Conservation (phyloP, 2,329 filamentous ascomycete genomes). For the Fusarium nanum region DNA sequence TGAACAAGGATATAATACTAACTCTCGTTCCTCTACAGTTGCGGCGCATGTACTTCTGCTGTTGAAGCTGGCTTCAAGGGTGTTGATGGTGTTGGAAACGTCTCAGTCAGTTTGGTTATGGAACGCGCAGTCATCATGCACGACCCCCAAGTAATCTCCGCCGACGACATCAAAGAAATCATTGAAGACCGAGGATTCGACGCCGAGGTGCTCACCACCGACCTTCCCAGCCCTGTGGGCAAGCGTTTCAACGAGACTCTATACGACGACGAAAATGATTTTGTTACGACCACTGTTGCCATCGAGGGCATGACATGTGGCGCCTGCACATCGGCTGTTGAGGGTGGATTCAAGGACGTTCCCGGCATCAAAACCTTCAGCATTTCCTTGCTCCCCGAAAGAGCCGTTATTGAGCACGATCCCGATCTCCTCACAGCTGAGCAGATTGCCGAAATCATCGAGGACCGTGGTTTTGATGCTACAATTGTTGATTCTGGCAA, state of each 20-base stretch:
- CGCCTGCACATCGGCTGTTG: conserved; percentile 87
- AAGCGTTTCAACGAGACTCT: conserved; percentile 52
- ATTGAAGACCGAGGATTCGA: conserved; percentile 95
- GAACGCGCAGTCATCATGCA: conserved; percentile 95
- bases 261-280: conserved; percentile 54
- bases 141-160: conserved; percentile 77
- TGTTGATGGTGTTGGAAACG: conserved; percentile 82
- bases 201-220: conserved; percentile 85
- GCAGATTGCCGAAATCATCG: conserved; percentile 69
- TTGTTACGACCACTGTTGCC: conserved; percentile 78
- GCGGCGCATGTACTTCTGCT: conserved; percentile 94
- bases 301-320: conserved; percentile 93
- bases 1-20: conserved; percentile 43
- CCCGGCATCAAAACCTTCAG: conserved; percentile 79
- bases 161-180: conserved; percentile 82
- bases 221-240: conserved; percentile 69
- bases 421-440: conserved; percentile 63
- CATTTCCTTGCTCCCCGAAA: conserved; percentile 85
- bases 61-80: conserved; percentile 91
- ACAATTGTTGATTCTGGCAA: conserved; percentile 78
- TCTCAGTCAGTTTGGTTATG: conserved; percentile 94
- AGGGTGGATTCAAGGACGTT: conserved; percentile 81
- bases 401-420: conserved; percentile 88
- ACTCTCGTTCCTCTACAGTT: conserved; percentile 65
- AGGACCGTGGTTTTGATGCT: conserved; percentile 83